phyloP scores from a whole-genome alignment of 768 basidiomycete genomes.

The Naganishia kalamii region DNA sequence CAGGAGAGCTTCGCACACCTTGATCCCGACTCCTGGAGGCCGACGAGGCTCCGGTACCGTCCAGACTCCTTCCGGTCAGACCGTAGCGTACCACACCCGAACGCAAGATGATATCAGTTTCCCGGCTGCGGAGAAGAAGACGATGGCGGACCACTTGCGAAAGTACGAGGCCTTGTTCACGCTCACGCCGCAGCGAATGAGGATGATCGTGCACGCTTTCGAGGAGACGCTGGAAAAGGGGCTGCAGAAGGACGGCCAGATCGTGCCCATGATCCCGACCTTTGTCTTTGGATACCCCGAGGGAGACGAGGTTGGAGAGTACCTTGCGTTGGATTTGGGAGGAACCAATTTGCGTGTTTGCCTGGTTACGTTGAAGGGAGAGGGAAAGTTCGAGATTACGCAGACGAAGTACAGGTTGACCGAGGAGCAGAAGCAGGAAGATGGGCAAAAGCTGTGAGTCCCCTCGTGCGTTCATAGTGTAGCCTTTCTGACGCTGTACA shows the following conservation, averaged over 20 bases:
- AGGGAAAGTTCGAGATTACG: conserved; percentile 94
- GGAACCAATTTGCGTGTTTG: conserved; percentile 99
- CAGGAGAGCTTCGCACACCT: background rate
- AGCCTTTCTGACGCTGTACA: background rate
- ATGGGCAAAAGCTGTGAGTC: conserved; percentile 74
- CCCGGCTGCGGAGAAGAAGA: conserved; percentile 89
- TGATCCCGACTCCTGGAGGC: conserved; percentile 19
- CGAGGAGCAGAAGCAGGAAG: conserved; percentile 96
- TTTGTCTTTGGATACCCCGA: conserved; percentile 89
- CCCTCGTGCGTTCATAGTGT: background rate
- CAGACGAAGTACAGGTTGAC: conserved; percentile 95
- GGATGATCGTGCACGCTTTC: conserved; percentile 92
- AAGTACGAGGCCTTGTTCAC: conserved; percentile 81
- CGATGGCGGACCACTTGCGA: conserved; percentile 86
- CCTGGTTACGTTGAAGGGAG: conserved; percentile 82
- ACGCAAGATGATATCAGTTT: conserved; percentile 64
- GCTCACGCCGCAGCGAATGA: conserved; percentile 41
- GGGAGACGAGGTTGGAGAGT: conserved; percentile 81
- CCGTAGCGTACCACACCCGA: conserved; percentile 77
- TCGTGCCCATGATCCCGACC: conserved; percentile 72
- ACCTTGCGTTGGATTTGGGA: conserved; percentile 64
- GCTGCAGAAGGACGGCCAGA: conserved; percentile 69
- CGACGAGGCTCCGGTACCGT: conserved; percentile 55
- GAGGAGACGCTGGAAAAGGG: conserved; percentile 84
- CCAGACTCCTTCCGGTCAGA: conserved; percentile 66